Conservation (phyloP, 2,329 filamentous ascomycete genomes). For the Paecilomyces variotii region DNA sequence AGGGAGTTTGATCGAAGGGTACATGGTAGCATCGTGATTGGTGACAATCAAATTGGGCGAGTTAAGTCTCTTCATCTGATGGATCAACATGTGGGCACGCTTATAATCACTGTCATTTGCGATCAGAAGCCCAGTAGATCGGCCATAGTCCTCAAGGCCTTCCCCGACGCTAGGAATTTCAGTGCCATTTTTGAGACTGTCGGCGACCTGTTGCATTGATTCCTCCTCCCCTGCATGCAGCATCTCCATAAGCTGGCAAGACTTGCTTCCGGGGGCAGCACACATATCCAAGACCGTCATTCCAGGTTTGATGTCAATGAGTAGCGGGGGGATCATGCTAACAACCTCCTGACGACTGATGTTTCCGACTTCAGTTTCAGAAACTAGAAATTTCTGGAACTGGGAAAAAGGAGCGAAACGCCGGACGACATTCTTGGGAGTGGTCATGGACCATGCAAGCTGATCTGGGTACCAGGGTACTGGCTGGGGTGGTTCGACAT, state of each 20-base stretch:
- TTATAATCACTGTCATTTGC: constrained; percentile 97
- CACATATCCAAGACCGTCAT: constrained; percentile 95
- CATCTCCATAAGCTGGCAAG: constrained; percentile 89
- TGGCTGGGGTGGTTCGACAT: constrained; percentile 71
- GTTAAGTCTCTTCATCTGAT: constrained; percentile 94
- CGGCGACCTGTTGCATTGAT: constrained; percentile 64
- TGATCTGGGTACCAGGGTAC: constrained; percentile 92
- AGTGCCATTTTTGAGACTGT: constrained; percentile 54
- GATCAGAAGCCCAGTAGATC: constrained; percentile 83
- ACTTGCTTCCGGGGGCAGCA: constrained; percentile 94
- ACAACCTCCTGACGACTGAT: constrained; percentile 97
- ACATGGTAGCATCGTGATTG: constrained; percentile 95
- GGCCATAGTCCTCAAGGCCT: constrained; percentile 64
- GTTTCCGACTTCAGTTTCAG: constrained; percentile 93
- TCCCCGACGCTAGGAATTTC: constrained; percentile 44
- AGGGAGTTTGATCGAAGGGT: constrained; percentile 82
- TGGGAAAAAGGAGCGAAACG: constrained; percentile 89
- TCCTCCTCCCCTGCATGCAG: constrained; percentile 88
- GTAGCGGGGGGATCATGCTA: constrained; percentile 94
- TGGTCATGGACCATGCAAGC: constrained; percentile 96
- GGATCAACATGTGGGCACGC: constrained; percentile 91
- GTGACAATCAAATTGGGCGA: constrained; percentile 95
- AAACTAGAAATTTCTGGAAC: constrained; percentile 96
- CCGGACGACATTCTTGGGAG: constrained; percentile 89
- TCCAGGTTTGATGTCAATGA: constrained; percentile 83